Base-by-base conservation (phyloP, 192 early-diverging fungal genomes). In the Backusella macrospora region DNA sequence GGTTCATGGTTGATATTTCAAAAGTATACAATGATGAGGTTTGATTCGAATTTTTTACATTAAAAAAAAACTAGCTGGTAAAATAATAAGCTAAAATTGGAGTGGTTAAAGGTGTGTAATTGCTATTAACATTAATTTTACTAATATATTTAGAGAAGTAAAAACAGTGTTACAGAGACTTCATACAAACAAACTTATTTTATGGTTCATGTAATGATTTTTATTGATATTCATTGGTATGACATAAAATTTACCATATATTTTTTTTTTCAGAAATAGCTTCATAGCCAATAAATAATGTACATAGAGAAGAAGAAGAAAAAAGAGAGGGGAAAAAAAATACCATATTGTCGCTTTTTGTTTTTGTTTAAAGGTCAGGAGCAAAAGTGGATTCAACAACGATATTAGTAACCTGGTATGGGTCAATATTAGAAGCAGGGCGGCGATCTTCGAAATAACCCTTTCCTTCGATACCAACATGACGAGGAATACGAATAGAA, bases 391-490 rank as follows among this genome's bases (percentile, higher is more conserved):
- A 78, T 65, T 83, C 76, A 43, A 85, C 68, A 67, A 87, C 62
- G 59, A 87, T 83, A 71, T 72, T 73, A 5, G 86, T 87, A 10
- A 87, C 86, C 48, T 74, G 76, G 55, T 87, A 87, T 49, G 86
- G 86, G 63, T 87, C 86, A 63, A 87, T 87, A 68, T 87, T 87
- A 63, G 84, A 86, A 63, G 86, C 86, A 40, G 86, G 86, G 34
- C 86, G 78, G 34, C 86, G 73, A 71, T 87, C 86, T 75, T 87
- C 86, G 69, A 87, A 67, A 52, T 87, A 87, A n/a, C 86, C 86
- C 65, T 85, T 83, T 18, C 86, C 86, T 73, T 80, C 74, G 40
- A 77, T 80, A 29, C 81, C 83, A 8, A 87, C 86, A 67, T 83
- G 85, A 55, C 86, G 78, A 42, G 86, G 86, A 76, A 87, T 87